Evolutionary conservation across 106 monocot genomes (phyloP), one percentile per base, ranked within the genome.

Genomic region (Dioscorea dumetorum): DNA sequence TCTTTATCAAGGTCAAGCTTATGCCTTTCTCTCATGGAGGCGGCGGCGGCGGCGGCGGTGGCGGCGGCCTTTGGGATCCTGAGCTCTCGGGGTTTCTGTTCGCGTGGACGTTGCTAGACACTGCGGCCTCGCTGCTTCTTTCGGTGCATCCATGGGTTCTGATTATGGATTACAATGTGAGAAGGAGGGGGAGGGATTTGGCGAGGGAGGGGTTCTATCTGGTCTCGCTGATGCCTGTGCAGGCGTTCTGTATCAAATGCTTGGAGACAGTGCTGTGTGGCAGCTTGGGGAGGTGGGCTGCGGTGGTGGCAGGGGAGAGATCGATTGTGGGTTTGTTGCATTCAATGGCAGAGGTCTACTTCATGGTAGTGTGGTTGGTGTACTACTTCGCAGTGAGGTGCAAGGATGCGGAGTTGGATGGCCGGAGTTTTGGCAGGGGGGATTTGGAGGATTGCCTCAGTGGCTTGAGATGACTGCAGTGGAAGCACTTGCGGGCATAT

Each of bases 341-440:
- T 60, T 72, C 91, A 19, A 22, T 81, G 4, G 64, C 72, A 14
- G 87, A 91, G 72, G 81, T 91, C 32, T 91, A 87, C 66, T 91
- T 91, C 67, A 81, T 91, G 83, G 91, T 84, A n/a, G 81, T 76
- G 3, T 91, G 91, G 91, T 64, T 91, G 62, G 21, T 81, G 50
- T 56, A 81, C 72, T 91, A 81, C 71, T 70, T 91, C 32, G 72
- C 68, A 18, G 81, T 68, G 12, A 74, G 84, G 77, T 71, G 58
- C 58, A 81, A 76, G 53, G 87, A 79, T 32, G 84, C 64, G 2
- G 73, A 76, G 63, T 60, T 81, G 53, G 72, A 73, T 24, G 81
- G 90, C 14, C 52, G 76, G 56, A 70, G 68, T 12, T 91, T 91
- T 63, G 81, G 83, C 49, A 24, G 62, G 76, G 33, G 76, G 61